phyloP scores from a whole-genome alignment of 495 filamentous ascomycete genomes.

The Neurospora sp. region DNA sequence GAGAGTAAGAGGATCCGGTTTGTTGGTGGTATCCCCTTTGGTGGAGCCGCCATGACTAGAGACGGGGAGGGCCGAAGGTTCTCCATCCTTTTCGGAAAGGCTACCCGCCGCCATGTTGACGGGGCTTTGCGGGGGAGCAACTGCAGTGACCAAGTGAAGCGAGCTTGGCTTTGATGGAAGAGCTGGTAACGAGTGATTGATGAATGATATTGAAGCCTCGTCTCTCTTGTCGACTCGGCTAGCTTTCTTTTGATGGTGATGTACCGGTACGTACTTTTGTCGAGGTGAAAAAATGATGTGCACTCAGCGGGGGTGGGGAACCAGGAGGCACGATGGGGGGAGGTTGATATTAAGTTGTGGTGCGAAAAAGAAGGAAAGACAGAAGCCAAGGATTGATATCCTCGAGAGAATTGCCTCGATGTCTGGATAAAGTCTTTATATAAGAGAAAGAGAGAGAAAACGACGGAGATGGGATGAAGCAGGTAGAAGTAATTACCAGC shows the following conservation, averaged over 20 bases:
- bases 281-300: neutral
- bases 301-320: neutral
- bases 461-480: neutral
- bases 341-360: neutral
- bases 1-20: conserved; percentile 9
- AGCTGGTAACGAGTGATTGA: neutral
- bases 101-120: conserved; percentile 12
- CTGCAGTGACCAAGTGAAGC: neutral
- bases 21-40: conserved; percentile 11
- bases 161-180: neutral
- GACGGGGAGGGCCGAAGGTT: conserved; percentile 14
- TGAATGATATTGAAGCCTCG: neutral
- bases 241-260: neutral
- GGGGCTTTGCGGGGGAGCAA: neutral
- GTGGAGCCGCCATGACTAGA: conserved; percentile 26
- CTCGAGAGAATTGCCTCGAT: neutral
- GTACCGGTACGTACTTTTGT: neutral
- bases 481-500: neutral
- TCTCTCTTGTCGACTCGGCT: neutral
- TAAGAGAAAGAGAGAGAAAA: neutral
- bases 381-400: neutral
- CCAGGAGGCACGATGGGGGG: neutral
- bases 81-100: conserved; percentile 18
- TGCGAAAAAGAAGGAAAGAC: neutral
- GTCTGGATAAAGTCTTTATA: neutral